A percentile compares a stretch with the other conserved stretches of the same genome.
Conservation (phyloP, 495 filamentous ascomycete species). For the Penicillium cosmopolitanum region DNA sequence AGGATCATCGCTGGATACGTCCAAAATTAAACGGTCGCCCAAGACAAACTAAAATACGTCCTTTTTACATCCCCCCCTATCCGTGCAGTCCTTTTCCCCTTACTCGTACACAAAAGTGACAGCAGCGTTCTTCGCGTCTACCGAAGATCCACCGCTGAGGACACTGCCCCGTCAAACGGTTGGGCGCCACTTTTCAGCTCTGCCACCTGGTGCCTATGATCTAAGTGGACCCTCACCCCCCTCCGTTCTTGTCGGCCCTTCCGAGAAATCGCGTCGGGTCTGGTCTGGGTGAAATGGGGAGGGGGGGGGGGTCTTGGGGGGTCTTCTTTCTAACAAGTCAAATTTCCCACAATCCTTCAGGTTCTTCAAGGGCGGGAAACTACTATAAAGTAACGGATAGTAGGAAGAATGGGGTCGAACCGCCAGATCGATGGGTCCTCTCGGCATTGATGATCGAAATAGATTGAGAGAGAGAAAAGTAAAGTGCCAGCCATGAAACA, state of each 20-base stretch:
- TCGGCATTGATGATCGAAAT: conserved; percentile 8
- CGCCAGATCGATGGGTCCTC: conserved; percentile 10
- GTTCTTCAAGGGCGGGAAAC: no score
- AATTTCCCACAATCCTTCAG: neutral
- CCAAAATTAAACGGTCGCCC: no score
- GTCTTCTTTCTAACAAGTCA: no score
- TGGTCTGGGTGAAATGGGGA: no score
- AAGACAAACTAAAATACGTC: no score
- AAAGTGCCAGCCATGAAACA: conserved; percentile 10
- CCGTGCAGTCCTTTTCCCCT: neutral
- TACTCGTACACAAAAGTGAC: conserved; percentile 11
- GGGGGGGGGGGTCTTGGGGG: no score
- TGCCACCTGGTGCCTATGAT: conserved; percentile 11
- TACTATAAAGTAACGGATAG: neutral
- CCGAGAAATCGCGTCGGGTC: conserved; percentile 11
- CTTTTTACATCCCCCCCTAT: neutral
- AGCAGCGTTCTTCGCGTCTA: conserved; percentile 30
- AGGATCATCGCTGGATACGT: no score
- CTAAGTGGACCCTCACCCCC: conserved; percentile 17
- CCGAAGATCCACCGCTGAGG: conserved; percentile 24
- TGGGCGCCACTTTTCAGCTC: conserved; percentile 28
- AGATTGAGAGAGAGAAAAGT: neutral
- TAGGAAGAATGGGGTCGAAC: neutral
- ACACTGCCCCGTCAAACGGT: conserved; percentile 24
- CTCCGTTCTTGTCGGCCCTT: conserved; percentile 23